Base-by-base conservation (phyloP, 352 stramenopile genomes). In the Elongisporangium anandrum region DNA sequence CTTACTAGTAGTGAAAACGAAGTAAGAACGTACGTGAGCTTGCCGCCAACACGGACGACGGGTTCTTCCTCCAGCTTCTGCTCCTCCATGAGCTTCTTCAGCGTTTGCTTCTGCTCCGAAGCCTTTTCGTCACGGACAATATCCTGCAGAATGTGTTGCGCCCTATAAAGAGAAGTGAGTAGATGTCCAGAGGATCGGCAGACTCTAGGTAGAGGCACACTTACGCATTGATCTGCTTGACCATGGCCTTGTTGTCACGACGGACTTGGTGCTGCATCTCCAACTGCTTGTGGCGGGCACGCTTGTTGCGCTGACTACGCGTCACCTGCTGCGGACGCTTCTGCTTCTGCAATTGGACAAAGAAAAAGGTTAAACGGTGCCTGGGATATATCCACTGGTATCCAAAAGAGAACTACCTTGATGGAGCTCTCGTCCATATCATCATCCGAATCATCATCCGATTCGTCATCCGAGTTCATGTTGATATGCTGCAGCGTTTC, bases 201-300 rank as follows among this genome's bases (percentile, higher is more conserved):
- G 16, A 6, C 1, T 38, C 6, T 0, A 52, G 10, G 21, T 7
- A 20, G 3, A 39, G n/a, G n/a, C 12, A 9, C 16, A 85, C 76
- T 66, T 80, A 94, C 85, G 72, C 68, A 60, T 95, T 95, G 63
- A 95, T 95, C 61, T 95, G 86, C 70, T 92, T 92, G 60, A 92
- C 63, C 41, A 94, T 75, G n/a, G 75, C 57, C 64, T 92, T 92
- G 51, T 91, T 72, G 23, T 71, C 73, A 64, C 80, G 70, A 47
- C 84, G 77, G 17, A 69, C 57, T 55, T 80, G 66, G 57, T 92
- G 79, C 41, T 90, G 66, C 53, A 88, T 66, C 66, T 91, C 78
- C 75, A 92, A 85, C 61, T 87, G 68, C 63, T 92, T 90, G 69
- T 94, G 86, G 34, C 86, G 81, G 19, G 71, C 77, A 48, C 78